Conservation (phyloP, 2,329 filamentous ascomycete species). For the Trichoderma hamatum region DNA sequence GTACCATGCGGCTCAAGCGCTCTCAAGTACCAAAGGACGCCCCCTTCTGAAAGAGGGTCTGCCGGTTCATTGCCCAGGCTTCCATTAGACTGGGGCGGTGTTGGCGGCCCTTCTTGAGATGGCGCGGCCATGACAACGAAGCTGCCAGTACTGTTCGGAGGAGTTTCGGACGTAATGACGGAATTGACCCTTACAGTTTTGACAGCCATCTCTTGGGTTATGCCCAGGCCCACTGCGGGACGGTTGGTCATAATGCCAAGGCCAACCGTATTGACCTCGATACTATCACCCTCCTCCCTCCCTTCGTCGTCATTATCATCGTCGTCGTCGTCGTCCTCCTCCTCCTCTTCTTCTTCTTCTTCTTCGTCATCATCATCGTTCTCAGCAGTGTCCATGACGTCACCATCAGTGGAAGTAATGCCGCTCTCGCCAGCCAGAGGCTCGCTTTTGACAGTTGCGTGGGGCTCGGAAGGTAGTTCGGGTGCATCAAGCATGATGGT, state of each 20-base stretch:
- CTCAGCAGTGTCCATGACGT: slow-evolving; percentile 44
- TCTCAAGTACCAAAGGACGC: slow-evolving; percentile 85
- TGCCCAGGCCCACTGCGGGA: slow-evolving; percentile 26
- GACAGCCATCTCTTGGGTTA: slow-evolving; percentile 34
- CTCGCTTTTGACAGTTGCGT: slow-evolving; percentile 42
- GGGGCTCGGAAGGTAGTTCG: slow-evolving; percentile 50
- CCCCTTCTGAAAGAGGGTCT: slow-evolving; percentile 69
- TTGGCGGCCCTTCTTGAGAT: slow-evolving; percentile 56
- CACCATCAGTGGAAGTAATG: slow-evolving; percentile 35
- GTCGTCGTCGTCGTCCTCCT: slow-evolving; percentile 48
- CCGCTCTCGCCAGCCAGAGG: slow-evolving; percentile 19
- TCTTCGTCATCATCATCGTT: slow-evolving; percentile 43
- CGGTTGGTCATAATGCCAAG: slow-evolving; percentile 35
- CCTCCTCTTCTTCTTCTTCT: slow-evolving; percentile 49
- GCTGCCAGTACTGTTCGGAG: slow-evolving; percentile 53
- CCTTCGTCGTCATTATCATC: slow-evolving; percentile 42
- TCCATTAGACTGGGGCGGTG: slow-evolving; percentile 67
- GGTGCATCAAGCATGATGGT: slow-evolving; percentile 57
- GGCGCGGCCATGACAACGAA: slow-evolving; percentile 42
- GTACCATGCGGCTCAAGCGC: slow-evolving; percentile 79
- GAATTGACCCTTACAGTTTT: slow-evolving; percentile 33
- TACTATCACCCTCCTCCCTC: slow-evolving; percentile 45
- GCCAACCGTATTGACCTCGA: slow-evolving; percentile 51
- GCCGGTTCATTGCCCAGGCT: slow-evolving; percentile 53
- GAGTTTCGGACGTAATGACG: slow-evolving; percentile 45